Evolutionary conservation across 2,329 filamentous ascomycete genomes (phyloP).

Genomic region (Aspergillus pseudonomiae): DNA sequence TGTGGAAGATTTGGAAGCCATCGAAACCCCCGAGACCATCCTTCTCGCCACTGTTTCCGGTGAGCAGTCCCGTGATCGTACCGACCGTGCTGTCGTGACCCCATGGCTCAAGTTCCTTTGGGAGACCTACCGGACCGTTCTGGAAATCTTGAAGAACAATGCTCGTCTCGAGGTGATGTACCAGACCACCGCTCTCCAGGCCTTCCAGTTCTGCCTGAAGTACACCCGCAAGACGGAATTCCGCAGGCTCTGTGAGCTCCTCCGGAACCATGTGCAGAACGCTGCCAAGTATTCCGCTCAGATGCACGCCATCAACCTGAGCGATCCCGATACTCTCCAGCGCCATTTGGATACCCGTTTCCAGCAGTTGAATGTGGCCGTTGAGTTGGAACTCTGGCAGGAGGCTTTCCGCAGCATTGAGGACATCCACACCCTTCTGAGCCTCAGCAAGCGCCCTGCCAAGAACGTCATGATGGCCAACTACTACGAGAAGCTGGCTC

Average conservation of each 20-base stretch:
- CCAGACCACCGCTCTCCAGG: constrained; percentile 95
- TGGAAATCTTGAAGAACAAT: constrained; percentile 99
- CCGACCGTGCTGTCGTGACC: constrained; percentile 95
- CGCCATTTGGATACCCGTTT: constrained; percentile 97
- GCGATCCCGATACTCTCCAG: constrained; percentile 94
- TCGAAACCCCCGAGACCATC: constrained; percentile 96
- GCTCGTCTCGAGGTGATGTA: constrained; percentile 96
- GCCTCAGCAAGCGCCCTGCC: constrained; percentile 93
- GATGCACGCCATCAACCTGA: constrained; percentile 99
- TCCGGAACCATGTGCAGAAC: constrained; percentile 98
- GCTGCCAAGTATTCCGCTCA: constrained; percentile 98
- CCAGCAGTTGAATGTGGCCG: constrained; percentile 96
- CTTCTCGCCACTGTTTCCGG: constrained; percentile 96
- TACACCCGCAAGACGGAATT: constrained; percentile 99
- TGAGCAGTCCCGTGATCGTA: constrained; percentile 95
- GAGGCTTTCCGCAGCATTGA: constrained; percentile 99
- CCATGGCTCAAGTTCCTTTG: constrained; percentile 99
- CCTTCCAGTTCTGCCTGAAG: constrained; percentile 98
- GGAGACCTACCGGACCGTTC: constrained; percentile 98
- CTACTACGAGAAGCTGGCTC: constrained; percentile 99
- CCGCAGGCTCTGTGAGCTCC: constrained; percentile 93
- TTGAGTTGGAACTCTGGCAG: constrained; percentile 98
- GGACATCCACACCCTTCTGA: constrained; percentile 96
- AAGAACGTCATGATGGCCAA: constrained; percentile 99
- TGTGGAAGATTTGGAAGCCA: constrained; percentile 93